phyloP scores from a whole-genome alignment of 441 rosid genomes.

The Bruguiera hainesii region DNA sequence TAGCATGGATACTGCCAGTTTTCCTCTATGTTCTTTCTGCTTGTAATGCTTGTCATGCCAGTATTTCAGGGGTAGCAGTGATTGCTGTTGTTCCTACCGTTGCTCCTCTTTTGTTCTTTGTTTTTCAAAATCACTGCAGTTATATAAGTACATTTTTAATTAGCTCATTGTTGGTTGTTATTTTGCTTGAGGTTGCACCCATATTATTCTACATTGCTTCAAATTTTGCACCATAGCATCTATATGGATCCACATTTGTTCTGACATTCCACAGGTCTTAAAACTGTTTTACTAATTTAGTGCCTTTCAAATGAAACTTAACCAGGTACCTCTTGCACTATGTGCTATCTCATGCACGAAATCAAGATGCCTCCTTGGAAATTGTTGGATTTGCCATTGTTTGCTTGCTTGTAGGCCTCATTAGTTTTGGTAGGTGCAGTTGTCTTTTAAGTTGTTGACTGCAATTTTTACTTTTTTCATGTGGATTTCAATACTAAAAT shows the following conservation, averaged over 20 bases:
- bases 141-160: background rate
- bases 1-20: background rate
- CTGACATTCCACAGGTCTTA: background rate
- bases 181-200: background rate
- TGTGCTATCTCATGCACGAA: constrained; percentile 41
- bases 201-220: background rate
- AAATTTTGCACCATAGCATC: background rate
- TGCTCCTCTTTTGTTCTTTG: background rate
- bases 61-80: background rate
- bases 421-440: constrained; percentile 59
- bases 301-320: constrained; percentile 3
- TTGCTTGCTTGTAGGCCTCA: constrained; percentile 64
- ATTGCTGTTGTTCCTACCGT: no score
- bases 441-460: constrained; percentile 11
- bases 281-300: background rate
- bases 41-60: background rate
- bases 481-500: constrained; percentile 18
- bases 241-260: background rate
- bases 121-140: constrained; percentile 1
- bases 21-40: background rate
- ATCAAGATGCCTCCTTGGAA: constrained; percentile 31
- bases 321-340: constrained; percentile 77
- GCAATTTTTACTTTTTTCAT: constrained; percentile 7
- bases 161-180: background rate
- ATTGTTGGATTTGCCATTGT: constrained; percentile 56